Evolutionary conservation across 2,329 filamentous ascomycete genomes (phyloP).

Genomic region (Clarireedia monteithiana): DNA sequence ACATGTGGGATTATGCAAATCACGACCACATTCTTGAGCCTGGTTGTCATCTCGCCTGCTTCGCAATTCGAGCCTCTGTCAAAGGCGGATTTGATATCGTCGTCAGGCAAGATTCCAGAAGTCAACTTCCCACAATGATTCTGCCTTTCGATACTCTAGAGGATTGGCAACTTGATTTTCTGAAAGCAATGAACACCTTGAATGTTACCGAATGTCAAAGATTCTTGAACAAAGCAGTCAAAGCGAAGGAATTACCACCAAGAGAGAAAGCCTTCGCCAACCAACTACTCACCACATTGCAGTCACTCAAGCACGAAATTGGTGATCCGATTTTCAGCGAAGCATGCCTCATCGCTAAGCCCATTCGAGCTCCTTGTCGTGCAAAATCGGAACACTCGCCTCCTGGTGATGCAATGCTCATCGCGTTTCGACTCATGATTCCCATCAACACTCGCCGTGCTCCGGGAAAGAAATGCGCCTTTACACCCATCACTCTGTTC

Average conservation of each 20-base stretch:
- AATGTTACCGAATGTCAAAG: slow-evolving; percentile 39
- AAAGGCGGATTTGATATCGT: slow-evolving; percentile 33
- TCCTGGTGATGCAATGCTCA: slow-evolving; percentile 33
- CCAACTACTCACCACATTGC: slow-evolving; percentile 38
- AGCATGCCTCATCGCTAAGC: slow-evolving; percentile 36
- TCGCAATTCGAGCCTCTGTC: slow-evolving; percentile 44
- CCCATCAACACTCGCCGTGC: slow-evolving; percentile 50
- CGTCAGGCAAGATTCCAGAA: slow-evolving; percentile 37
- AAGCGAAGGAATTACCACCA: slow-evolving; percentile 31
- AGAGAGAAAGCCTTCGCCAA: slow-evolving; percentile 38
- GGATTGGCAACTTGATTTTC: slow-evolving; percentile 45
- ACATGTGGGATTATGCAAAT: slow-evolving; percentile 54
- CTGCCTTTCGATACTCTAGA: slow-evolving; percentile 47
- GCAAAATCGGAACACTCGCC: slow-evolving; percentile 19
- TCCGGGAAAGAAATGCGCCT: slow-evolving; percentile 44
- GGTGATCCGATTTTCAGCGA: slow-evolving; percentile 39
- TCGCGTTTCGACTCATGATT: slow-evolving; percentile 53
- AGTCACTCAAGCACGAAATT: slow-evolving; percentile 34
- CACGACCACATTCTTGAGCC: slow-evolving; percentile 39
- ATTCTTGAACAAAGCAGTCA: slow-evolving; percentile 27
- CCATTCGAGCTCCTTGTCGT: slow-evolving; percentile 36
- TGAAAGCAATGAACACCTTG: slow-evolving; percentile 36
- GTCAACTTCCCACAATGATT: slow-evolving; percentile 52
- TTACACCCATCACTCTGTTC: slow-evolving; percentile 58
- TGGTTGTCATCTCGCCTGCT: slow-evolving; percentile 51